Evolutionary conservation across 2,329 filamentous ascomycete species (phyloP).

Genomic region (Acarospora socialis): DNA sequence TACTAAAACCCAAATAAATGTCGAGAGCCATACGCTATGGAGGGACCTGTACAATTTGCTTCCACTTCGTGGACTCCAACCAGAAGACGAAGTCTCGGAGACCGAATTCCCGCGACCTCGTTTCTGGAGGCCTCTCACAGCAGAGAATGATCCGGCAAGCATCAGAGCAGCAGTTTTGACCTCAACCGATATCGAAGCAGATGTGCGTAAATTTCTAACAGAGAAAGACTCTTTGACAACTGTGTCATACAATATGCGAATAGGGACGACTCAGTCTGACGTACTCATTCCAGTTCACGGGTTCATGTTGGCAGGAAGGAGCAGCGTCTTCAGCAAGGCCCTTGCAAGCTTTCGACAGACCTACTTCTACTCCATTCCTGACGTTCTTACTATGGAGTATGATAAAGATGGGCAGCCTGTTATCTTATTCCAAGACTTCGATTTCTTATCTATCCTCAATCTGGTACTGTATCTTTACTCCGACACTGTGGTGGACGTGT

Average conservation of each 20-base stretch:
- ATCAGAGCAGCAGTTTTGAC: slow-evolving; percentile 29
- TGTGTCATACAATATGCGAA: slow-evolving; percentile 24
- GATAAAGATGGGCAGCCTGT: slow-evolving; percentile 37
- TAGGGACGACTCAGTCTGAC: slow-evolving; percentile 47
- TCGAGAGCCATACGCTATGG: slow-evolving; percentile 57
- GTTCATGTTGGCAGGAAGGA: slow-evolving; percentile 65
- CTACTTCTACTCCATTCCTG: slow-evolving; percentile 42
- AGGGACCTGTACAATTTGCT: slow-evolving; percentile 57
- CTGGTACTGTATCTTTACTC: slow-evolving; percentile 68
- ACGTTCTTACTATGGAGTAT: slow-evolving; percentile 45
- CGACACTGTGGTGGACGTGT: slow-evolving; percentile 68
- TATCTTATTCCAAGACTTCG: slow-evolving; percentile 54
- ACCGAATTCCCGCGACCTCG: slow-evolving; percentile 27
- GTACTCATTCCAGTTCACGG: slow-evolving; percentile 66
- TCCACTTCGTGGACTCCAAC: slow-evolving; percentile 48
- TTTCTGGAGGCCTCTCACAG: slow-evolving; percentile 27
- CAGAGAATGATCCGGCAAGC: slow-evolving; percentile 11
- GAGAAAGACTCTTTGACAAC: slow-evolving; percentile 14
- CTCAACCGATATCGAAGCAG: slow-evolving; percentile 31
- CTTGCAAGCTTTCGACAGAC: slow-evolving; percentile 43
- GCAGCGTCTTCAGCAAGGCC: slow-evolving; percentile 48
- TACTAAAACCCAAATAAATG: slow-evolving; percentile 54
- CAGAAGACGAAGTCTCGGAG: slow-evolving; percentile 31
- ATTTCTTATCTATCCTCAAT: slow-evolving; percentile 68
- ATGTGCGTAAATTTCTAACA: slow-evolving; percentile 21